Conservation (phyloP, 2,329 filamentous ascomycete species). For the Penicillium sp. region DNA sequence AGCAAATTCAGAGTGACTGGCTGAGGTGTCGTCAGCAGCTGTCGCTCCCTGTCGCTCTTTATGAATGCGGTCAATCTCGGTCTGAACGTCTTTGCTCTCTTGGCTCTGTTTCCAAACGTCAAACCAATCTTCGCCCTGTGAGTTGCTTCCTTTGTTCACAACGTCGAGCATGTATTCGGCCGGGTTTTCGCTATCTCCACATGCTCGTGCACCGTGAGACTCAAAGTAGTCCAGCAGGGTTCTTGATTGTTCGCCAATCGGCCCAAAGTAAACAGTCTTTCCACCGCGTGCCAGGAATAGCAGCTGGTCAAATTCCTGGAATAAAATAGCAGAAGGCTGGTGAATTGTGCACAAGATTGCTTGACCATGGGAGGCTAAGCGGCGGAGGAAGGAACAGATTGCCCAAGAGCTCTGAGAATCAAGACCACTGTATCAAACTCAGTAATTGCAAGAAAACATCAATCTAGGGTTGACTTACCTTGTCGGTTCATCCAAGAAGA, state of each 20-base stretch:
- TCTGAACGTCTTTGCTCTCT: slow-evolving; percentile 52
- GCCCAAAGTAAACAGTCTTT: slow-evolving; percentile 63
- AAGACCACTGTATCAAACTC: slow-evolving; percentile 57
- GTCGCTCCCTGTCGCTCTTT: slow-evolving; percentile 38
- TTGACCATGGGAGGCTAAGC: slow-evolving; percentile 78
- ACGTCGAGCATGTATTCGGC: slow-evolving; percentile 66
- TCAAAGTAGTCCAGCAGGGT: slow-evolving; percentile 62
- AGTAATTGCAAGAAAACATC: not conserved
- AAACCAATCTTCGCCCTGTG: slow-evolving; percentile 53
- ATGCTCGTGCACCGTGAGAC: slow-evolving; percentile 55
- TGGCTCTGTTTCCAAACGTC: slow-evolving; percentile 56
- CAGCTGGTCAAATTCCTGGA: slow-evolving; percentile 69
- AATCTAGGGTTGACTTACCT: slow-evolving; percentile 35
- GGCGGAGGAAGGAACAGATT: slow-evolving; percentile 77
- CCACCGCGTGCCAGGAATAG: slow-evolving; percentile 61
- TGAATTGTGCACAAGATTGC: slow-evolving; percentile 91
- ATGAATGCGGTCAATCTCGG: slow-evolving; percentile 56
- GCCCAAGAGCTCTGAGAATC: slow-evolving; percentile 89
- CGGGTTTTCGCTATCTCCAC: slow-evolving; percentile 60
- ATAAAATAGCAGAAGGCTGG: slow-evolving; percentile 84
- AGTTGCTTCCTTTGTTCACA: slow-evolving; percentile 45
- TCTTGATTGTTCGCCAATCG: slow-evolving; percentile 56
- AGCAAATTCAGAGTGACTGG: slow-evolving; percentile 67
- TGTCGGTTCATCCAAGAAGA: slow-evolving; percentile 90
- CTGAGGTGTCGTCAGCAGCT: slow-evolving; percentile 33